phyloP scores from a whole-genome alignment of 1,139 yeast species.

The Suhomyces bolitotheri region DNA sequence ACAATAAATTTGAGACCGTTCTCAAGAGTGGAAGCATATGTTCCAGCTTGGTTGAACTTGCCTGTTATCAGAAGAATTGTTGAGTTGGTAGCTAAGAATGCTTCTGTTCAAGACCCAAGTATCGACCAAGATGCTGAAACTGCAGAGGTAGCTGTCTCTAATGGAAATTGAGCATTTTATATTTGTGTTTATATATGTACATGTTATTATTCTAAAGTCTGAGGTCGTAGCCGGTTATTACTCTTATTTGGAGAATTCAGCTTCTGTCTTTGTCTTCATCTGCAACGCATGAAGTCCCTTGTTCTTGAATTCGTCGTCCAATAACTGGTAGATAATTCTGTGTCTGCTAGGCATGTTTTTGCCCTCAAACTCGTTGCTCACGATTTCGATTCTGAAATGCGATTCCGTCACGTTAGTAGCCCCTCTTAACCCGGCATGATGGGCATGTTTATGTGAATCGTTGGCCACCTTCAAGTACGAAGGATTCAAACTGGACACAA shows the following conservation, averaged over 20 bases:
- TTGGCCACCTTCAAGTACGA: conserved; percentile 58
- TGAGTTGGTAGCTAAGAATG: conserved; percentile 85
- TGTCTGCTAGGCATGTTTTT: conserved; percentile 75
- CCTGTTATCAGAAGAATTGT: conserved; percentile 88
- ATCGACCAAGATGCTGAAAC: conserved; percentile 7
- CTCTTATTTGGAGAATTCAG: conserved; percentile 48
- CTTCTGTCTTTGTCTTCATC: conserved; percentile 75
- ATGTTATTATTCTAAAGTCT: conserved; percentile 8
- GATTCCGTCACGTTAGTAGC: conserved; percentile 78
- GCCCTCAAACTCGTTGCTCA: conserved; percentile 70
- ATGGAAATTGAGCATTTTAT: conserved; percentile 11
- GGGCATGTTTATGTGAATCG: conserved; percentile 87
- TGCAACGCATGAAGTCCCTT: conserved; percentile 89
- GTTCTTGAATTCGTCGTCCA: conserved; percentile 69
- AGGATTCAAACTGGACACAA: conserved; percentile 51
- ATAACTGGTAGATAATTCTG: conserved; percentile 65
- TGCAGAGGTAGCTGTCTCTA: conserved; percentile 9
- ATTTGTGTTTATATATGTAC: conserved; percentile 11
- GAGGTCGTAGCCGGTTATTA: neutral
- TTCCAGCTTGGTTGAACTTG: conserved; percentile 91
- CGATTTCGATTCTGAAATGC: conserved; percentile 74
- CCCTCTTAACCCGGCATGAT: conserved; percentile 80
- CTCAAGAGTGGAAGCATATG: conserved; percentile 90
- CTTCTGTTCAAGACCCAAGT: conserved; percentile 46
- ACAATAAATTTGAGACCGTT: conserved; percentile 82